Evolutionary conservation across 129 eudicot species (phyloP).

Genomic region (Helianthus annuus): HanXRQr2.0-SUNRISE NC_035440.2:35983539-35984038

Average conservation of each 20-base stretch:
- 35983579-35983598: not conserved
- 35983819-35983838: constrained; percentile 38
- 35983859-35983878: not conserved
- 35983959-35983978: too few relatives aligned
- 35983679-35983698: constrained; percentile 41
- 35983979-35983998: too few relatives aligned
- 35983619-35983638: constrained; percentile 37
- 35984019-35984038: too few relatives aligned
- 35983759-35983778: constrained; percentile 45
- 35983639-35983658: constrained; percentile 14
- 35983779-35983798: constrained; percentile 39
- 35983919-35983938: too few relatives aligned
- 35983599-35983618: constrained; percentile 28
- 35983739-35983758: constrained; percentile 22
- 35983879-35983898: not conserved
- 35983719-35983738: constrained; percentile 14
- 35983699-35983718: constrained; percentile 18
- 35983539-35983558: constrained; percentile 51
- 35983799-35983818: constrained; percentile 29
- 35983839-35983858: not conserved
- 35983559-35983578: not conserved
- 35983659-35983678: constrained; percentile 27
- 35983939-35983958: too few relatives aligned
- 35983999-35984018: too few relatives aligned
- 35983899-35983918: too few relatives aligned